Percentiles rank a stretch among this genome's conserved stretches.
Conservation (phyloP, 2,329 filamentous ascomycete genomes). For the Diatrype stigma region DNA sequence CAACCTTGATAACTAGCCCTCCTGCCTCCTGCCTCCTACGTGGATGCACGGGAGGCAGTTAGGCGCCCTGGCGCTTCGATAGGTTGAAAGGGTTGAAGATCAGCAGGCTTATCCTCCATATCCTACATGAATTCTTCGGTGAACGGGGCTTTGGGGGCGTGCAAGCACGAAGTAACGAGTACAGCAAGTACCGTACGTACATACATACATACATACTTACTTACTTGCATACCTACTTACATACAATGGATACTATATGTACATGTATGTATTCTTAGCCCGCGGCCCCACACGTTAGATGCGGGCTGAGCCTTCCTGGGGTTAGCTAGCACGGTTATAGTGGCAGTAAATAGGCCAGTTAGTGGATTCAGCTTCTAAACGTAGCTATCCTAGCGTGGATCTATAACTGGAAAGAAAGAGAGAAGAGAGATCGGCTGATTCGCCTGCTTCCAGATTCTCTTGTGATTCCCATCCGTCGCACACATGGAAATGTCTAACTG, state of each 20-base stretch:
- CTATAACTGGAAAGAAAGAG: neutral
- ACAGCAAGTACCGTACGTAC: too few species aligned
- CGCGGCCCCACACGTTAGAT: neutral
- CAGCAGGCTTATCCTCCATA: neutral
- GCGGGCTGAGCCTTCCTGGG: neutral
- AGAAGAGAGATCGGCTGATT: neutral
- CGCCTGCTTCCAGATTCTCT: too few species aligned
- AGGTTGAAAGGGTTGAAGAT: neutral
- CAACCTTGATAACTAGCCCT: too few species aligned
- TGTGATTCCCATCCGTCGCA: too few species aligned
- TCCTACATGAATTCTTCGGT: neutral
- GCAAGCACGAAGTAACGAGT: too few species aligned
- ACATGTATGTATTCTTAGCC: neutral
- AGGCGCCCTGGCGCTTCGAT: too few species aligned
- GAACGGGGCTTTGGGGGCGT: neutral
- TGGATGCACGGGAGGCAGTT: too few species aligned
- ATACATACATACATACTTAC: neutral
- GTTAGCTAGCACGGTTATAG: neutral
- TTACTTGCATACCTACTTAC: too few species aligned
- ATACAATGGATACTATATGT: neutral
- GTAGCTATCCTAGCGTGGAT: neutral
- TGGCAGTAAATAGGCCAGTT: too few species aligned
- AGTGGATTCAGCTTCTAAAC: neutral
- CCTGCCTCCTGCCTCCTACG: too few species aligned
- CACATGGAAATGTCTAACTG: too few species aligned